phyloP scores from a whole-genome alignment of 2,329 filamentous ascomycete genomes.

The Cucurbitaria berberidis region DNA sequence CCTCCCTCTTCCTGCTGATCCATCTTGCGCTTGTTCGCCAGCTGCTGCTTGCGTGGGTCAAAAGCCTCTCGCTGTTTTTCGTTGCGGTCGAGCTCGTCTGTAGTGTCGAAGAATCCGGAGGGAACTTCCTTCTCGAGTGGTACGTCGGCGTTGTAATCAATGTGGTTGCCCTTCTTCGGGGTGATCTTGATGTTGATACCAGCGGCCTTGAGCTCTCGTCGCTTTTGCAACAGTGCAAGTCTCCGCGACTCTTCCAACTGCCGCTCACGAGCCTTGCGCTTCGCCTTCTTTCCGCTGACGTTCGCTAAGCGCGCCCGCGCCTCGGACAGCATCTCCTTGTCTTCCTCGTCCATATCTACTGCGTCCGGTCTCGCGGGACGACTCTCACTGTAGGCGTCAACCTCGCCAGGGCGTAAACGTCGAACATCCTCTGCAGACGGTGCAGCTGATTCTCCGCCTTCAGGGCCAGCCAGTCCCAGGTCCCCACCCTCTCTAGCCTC shows the following conservation, averaged over 20 bases:
- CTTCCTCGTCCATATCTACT: conserved; percentile 97
- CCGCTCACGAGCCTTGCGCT: conserved; percentile 92
- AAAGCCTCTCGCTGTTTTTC: conserved; percentile 84
- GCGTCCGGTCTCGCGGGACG: conserved; percentile 96
- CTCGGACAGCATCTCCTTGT: conserved; percentile 99
- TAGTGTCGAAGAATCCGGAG: conserved; percentile 90
- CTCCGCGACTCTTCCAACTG: conserved; percentile 94
- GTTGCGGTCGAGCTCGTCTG: conserved; percentile 79
- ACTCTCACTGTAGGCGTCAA: conserved; percentile 96
- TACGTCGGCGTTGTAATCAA: conserved; percentile 99
- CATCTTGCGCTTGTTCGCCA: conserved; percentile 90
- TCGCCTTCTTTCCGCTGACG: conserved; percentile 98
- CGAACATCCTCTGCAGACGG: conserved; percentile 93
- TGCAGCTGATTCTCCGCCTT: conserved; percentile 83
- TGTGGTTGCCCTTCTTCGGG: conserved; percentile 90
- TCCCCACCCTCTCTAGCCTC: conserved; percentile 85
- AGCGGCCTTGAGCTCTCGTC: conserved; percentile 93
- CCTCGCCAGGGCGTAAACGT: conserved; percentile 84
- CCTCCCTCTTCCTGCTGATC: conserved; percentile 83
- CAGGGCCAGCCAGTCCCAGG: conserved; percentile 81
- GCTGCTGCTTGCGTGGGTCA: conserved; percentile 89
- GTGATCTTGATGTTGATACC: conserved; percentile 98
- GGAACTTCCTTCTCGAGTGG: conserved; percentile 94
- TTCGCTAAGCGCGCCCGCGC: conserved; percentile 95
- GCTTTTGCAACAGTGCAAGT: conserved; percentile 89